A percentile compares a stretch with the other conserved stretches of the same genome.
Conservation (phyloP, 1,139 yeast genomes). For the Yamadazyma spencermartinsiae region DNA sequence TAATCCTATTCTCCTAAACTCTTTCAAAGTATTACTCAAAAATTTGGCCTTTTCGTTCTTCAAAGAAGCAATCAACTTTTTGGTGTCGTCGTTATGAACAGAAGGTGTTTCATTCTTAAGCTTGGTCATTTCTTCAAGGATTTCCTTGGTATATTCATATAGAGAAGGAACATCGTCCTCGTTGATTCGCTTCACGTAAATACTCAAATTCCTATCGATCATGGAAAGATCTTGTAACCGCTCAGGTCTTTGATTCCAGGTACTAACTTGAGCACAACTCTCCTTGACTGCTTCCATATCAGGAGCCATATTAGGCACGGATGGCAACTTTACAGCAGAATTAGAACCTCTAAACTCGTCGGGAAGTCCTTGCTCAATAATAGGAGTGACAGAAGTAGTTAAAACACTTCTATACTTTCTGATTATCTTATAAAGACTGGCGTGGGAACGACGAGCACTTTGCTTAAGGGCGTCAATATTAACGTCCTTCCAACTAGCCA, state of each 20-base stretch:
- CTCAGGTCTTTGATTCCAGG: constrained; percentile 58
- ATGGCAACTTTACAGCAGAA: neutral
- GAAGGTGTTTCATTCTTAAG: constrained; percentile 78
- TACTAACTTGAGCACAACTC: constrained; percentile 26
- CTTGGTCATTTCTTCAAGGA: constrained; percentile 58
- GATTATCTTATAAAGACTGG: constrained; percentile 76
- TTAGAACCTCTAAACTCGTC: constrained; percentile 14
- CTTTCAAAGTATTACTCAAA: constrained; percentile 74
- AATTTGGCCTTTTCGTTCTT: constrained; percentile 78
- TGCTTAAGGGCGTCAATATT: constrained; percentile 91
- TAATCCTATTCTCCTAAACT: constrained; percentile 73
- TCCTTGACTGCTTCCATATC: constrained; percentile 15
- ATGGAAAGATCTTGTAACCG: constrained; percentile 51
- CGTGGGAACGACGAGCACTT: constrained; percentile 88
- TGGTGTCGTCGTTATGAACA: constrained; percentile 67
- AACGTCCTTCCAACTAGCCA: constrained; percentile 98
- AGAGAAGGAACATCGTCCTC: constrained; percentile 38
- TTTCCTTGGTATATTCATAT: constrained; percentile 53
- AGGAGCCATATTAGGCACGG: constrained; percentile 1
- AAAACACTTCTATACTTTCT: constrained; percentile 76
- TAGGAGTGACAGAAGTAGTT: constrained; percentile 48
- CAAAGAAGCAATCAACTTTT: constrained; percentile 69
- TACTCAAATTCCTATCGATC: constrained; percentile 57
- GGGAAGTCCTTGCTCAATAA: constrained; percentile 64
- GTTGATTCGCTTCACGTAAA: constrained; percentile 42